phyloP scores from a whole-genome alignment of 306 rosid genomes.

The Gastrolobium bilobum region DNA sequence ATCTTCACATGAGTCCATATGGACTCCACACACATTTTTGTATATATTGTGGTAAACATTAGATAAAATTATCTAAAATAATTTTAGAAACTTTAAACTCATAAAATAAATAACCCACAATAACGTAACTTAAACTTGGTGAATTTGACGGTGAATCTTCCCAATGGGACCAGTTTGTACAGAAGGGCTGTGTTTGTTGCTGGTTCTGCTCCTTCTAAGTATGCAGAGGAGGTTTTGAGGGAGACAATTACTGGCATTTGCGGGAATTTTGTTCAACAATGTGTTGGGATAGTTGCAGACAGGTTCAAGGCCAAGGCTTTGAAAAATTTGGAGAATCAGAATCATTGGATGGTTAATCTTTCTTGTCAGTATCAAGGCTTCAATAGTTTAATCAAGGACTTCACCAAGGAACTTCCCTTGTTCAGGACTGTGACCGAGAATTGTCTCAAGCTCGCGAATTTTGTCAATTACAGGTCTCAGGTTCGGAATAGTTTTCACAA shows the following conservation, averaged over 20 bases:
- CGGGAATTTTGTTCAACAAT: slow-evolving; percentile 74
- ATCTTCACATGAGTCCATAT: too few relatives aligned
- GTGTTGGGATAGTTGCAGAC: slow-evolving; percentile 97
- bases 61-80: too few relatives aligned
- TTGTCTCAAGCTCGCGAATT: slow-evolving; percentile 75
- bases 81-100: too few relatives aligned
- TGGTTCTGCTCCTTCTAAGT: slow-evolving; percentile 75
- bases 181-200: slow-evolving; percentile 75
- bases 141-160: slow-evolving; percentile 82
- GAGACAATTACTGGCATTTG: slow-evolving; percentile 90
- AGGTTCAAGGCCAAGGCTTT: slow-evolving; percentile 82
- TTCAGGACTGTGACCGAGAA: slow-evolving; percentile 64
- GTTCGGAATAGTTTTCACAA: slow-evolving; percentile 73
- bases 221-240: slow-evolving; percentile 89
- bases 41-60: too few relatives aligned
- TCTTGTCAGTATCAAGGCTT: slow-evolving; percentile 90
- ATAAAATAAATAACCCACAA: too few relatives aligned
- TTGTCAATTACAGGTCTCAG: slow-evolving; percentile 76
- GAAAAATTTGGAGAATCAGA: slow-evolving; percentile 81
- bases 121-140: too few relatives aligned
- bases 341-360: slow-evolving; percentile 95
- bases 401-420: slow-evolving; percentile 74
- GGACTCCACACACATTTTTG: too few relatives aligned
- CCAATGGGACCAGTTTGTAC: slow-evolving; percentile 92
- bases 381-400: slow-evolving; percentile 75